Evolutionary conservation across 2,329 filamentous ascomycete species (phyloP).

Genomic region (Hymenoscyphus fructigenus): DNA sequence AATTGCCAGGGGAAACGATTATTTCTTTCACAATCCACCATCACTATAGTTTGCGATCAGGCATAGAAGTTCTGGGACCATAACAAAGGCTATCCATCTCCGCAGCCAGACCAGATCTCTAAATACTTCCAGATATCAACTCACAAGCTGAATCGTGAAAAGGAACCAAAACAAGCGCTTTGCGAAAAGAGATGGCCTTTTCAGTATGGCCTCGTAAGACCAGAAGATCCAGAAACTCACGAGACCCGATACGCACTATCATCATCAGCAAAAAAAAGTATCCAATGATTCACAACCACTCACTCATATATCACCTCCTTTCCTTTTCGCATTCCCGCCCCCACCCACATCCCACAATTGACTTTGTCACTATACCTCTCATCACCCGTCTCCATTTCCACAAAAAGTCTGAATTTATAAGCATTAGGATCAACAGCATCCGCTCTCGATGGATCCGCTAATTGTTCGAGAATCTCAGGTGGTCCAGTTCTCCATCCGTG

Average conservation of each 20-base stretch:
- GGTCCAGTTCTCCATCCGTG: conserved; percentile 49
- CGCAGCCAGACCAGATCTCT: too few species aligned
- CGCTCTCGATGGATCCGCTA: conserved; percentile 29
- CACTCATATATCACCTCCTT: conserved; percentile 48
- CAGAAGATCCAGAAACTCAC: not conserved
- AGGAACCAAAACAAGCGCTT: too few species aligned
- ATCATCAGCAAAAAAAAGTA: not conserved
- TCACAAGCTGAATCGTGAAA: too few species aligned
- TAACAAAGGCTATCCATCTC: too few species aligned
- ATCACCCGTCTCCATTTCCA: conserved; percentile 51
- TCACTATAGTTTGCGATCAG: too few species aligned
- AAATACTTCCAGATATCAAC: too few species aligned
- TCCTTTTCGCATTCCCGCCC: conserved; percentile 46
- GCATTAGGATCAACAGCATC: conserved; percentile 33
- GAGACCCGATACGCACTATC: conserved; percentile 20
- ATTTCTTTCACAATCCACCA: too few species aligned
- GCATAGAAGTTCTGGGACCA: too few species aligned
- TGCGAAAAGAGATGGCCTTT: too few species aligned
- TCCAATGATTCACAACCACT: conserved; percentile 9
- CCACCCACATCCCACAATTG: conserved; percentile 51
- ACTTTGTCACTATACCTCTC: conserved; percentile 49
- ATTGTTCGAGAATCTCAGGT: conserved; percentile 37
- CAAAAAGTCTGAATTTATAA: conserved; percentile 50
- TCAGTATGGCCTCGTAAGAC: not conserved
- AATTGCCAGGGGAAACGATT: too few species aligned